A percentile compares a stretch with the other conserved stretches of the same genome.
Conservation (phyloP, 495 filamentous ascomycete genomes). For the Trichoderma orchidacearum region DNA sequence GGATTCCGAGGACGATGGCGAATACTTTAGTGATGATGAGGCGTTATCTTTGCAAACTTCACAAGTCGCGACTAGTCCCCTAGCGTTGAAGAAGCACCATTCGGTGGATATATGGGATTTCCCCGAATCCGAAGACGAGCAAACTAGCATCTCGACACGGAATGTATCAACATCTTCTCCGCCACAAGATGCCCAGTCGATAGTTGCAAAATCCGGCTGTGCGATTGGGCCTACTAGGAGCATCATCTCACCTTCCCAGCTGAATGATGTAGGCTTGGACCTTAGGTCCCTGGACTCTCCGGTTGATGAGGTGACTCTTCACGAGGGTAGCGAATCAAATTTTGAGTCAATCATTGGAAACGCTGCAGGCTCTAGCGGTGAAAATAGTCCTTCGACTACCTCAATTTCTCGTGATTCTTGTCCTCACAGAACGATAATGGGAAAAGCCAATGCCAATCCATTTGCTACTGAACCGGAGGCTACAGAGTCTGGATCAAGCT, state of each 20-base stretch:
- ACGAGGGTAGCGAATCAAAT: no score
- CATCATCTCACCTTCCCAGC: no score
- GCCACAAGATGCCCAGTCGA: conserved; percentile 8
- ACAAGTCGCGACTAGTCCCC: background rate
- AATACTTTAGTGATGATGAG: conserved; percentile 24
- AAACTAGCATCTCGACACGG: conserved; percentile 1
- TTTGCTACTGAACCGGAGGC: conserved; percentile 7
- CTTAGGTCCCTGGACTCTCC: no score
- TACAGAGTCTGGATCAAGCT: conserved; percentile 9
- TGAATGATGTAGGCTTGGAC: no score
- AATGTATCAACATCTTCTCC: background rate
- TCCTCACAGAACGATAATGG: background rate
- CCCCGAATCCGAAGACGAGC: background rate
- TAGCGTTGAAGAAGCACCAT: background rate
- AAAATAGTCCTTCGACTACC: conserved; percentile 5
- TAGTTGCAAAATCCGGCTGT: no score
- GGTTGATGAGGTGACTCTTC: no score
- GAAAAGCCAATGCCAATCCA: background rate
- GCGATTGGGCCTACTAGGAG: no score
- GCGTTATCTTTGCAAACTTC: background rate
- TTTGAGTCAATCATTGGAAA: no score
- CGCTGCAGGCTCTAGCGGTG: no score
- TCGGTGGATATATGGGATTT: conserved; percentile 6
- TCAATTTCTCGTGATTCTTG: background rate
- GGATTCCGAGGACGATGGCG: conserved; percentile 41